These are phyloP conservation scores for Suaeda aralocaspica DNA, from an alignment of 148 eudicot genomes.

Conservation along the genomic window DNA sequence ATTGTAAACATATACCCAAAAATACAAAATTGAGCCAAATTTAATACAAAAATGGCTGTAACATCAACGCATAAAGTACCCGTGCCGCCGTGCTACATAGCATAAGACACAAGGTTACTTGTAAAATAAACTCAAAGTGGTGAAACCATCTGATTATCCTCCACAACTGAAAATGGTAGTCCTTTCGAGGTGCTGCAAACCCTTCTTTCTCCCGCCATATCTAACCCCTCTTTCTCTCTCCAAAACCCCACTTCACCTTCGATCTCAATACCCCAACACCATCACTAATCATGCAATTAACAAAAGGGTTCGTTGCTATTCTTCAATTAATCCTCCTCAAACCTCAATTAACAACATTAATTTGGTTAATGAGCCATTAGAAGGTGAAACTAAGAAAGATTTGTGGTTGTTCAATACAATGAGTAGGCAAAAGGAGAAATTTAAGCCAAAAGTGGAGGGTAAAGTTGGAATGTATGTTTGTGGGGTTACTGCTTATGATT, in stretches of 20 bases:
- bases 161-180: not conserved
- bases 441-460: conserved; percentile 56
- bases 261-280: not conserved
- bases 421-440: conserved; percentile 68
- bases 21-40: too few relatives aligned
- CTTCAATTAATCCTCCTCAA: not conserved
- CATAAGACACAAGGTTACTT: too few relatives aligned
- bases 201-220: conserved; percentile 22
- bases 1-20: too few relatives aligned
- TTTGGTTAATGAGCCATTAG: not conserved
- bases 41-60: too few relatives aligned
- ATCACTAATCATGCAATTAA: not conserved
- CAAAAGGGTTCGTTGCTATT: conserved; percentile 9
- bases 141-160: not conserved
- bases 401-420: conserved; percentile 71
- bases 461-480: conserved; percentile 96
- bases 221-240: conserved; percentile 24
- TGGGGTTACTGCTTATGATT: conserved; percentile 93
- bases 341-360: conserved; percentile 9
- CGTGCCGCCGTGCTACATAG: too few relatives aligned
- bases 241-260: conserved; percentile 17
- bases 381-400: conserved; percentile 25
- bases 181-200: conserved; percentile 17
- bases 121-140: too few relatives aligned
- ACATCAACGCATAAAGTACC: too few relatives aligned